Conservation (phyloP, 805 yeast species). For the Debaryomyces prosopidis region DNA sequence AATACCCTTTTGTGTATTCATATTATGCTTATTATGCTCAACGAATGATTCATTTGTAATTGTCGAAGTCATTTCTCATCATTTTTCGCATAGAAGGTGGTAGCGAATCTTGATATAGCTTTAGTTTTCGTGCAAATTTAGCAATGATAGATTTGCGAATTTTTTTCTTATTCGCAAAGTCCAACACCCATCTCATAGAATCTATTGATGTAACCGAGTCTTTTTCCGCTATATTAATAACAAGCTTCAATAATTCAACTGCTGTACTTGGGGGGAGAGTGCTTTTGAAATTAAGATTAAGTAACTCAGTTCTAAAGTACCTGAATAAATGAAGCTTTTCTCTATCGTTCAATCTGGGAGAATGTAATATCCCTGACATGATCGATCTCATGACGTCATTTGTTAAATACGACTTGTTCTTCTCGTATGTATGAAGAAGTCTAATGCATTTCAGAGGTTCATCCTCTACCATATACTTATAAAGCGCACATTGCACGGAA, state of each 20-base stretch:
- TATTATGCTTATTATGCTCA: no score
- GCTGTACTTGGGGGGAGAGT: conserved; percentile 13
- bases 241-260: conserved; percentile 11
- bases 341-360: conserved; percentile 13
- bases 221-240: conserved; percentile 6
- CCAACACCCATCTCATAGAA: conserved; percentile 7
- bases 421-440: conserved; percentile 21
- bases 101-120: neutral
- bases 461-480: conserved; percentile 24
- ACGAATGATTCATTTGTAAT: no score
- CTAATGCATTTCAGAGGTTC: conserved; percentile 26
- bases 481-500: conserved; percentile 15
- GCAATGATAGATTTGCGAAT: conserved; percentile 5
- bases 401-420: conserved; percentile 19
- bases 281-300: conserved; percentile 13
- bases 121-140: conserved; percentile 7
- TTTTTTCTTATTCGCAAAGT: conserved; percentile 8
- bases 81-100: conserved; percentile 3
- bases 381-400: conserved; percentile 19
- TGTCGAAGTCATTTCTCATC: no score
- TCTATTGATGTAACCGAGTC: conserved; percentile 5
- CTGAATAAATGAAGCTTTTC: conserved; percentile 19
- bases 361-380: conserved; percentile 28
- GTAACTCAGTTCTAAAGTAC: conserved; percentile 16
- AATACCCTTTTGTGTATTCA: no score